Evolutionary conservation across 2,329 filamentous ascomycete genomes (phyloP).

Genomic region (Neoarthrinium moseri): DNA sequence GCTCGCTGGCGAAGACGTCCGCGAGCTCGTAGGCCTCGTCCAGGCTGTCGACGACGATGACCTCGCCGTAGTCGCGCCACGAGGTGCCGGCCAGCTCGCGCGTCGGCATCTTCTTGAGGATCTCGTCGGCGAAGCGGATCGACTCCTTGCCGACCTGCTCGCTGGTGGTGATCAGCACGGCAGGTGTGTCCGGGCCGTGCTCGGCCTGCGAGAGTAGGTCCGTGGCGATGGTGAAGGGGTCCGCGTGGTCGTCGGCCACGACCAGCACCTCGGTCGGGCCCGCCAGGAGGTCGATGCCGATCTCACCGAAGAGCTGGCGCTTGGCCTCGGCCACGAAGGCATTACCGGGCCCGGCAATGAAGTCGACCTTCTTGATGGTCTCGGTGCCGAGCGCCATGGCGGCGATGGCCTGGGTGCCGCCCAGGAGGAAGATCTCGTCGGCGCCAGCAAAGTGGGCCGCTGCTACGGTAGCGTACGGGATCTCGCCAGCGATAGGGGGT

Average conservation of each 20-base stretch:
- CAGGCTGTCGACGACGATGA: constrained; percentile 39
- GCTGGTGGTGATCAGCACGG: constrained; percentile 47
- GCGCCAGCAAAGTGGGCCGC: constrained; percentile 49
- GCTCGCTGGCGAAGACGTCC: constrained; percentile 47
- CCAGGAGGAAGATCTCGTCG: constrained; percentile 49
- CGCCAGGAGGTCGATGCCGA: constrained; percentile 53
- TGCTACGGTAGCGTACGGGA: constrained; percentile 48
- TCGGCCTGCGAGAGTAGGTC: constrained; percentile 49
- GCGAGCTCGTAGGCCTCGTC: constrained; percentile 45
- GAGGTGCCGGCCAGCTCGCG: constrained; percentile 39
- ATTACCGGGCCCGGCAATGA: constrained; percentile 53
- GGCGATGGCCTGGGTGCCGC: constrained; percentile 51
- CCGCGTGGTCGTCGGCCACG: constrained; percentile 45
- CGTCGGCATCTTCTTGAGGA: constrained; percentile 40
- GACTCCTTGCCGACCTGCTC: constrained; percentile 35
- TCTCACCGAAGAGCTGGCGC: constrained; percentile 49
- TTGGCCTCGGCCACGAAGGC: constrained; percentile 55
- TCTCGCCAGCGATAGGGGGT: constrained; percentile 45
- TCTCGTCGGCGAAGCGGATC: constrained; percentile 33
- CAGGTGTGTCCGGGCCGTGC: constrained; percentile 51
- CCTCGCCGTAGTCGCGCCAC: constrained; percentile 46
- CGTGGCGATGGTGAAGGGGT: constrained; percentile 42
- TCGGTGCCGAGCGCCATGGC: constrained; percentile 52
- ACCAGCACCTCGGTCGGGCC: constrained; percentile 53
- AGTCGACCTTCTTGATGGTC: constrained; percentile 46